Percentiles rank a stretch among this genome's conserved stretches.
These are phyloP conservation scores for Leccinum solheimii DNA, from an alignment of 1,284 basidiomycete genomes.

Conservation along the genomic window DNA sequence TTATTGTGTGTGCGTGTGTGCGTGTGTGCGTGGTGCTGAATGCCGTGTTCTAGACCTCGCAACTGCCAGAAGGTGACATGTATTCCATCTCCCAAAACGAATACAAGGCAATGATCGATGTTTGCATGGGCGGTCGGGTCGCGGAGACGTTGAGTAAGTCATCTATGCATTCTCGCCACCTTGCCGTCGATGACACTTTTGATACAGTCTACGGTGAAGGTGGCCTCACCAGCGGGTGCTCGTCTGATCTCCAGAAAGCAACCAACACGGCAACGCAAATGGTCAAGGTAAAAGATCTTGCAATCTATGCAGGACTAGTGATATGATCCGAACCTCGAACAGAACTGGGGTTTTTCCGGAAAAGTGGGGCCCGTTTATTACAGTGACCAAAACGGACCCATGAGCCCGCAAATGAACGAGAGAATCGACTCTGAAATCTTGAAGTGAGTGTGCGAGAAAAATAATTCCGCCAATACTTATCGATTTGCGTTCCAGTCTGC, in stretches of 20 bases:
- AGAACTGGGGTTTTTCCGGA: constrained; percentile 84
- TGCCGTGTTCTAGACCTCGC: constrained; percentile 62
- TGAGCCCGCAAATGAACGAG: constrained; percentile 75
- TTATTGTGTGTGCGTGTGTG: background rate
- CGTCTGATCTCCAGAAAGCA: constrained; percentile 80
- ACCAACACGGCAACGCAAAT: constrained; percentile 82
- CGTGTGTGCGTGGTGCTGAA: constrained; percentile 11
- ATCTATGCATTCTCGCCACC: background rate
- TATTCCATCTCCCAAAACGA: constrained; percentile 71
- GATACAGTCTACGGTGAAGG: constrained; percentile 80
- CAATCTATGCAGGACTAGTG: background rate
- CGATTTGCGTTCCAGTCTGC: constrained; percentile 54
- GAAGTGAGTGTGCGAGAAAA: constrained; percentile 49
- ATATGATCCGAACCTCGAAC: constrained; percentile 4
- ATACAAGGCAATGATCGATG: constrained; percentile 81
- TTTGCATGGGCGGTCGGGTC: constrained; percentile 89
- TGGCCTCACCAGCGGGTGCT: constrained; percentile 88
- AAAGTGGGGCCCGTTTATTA: constrained; percentile 84
- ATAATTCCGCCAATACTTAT: accelerated
- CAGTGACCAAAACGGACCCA: constrained; percentile 65
- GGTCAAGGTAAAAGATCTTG: constrained; percentile 68
- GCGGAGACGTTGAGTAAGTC: constrained; percentile 84
- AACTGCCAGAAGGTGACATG: constrained; percentile 83
- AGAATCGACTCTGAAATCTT: constrained; percentile 84
- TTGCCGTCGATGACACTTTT: constrained; percentile 7